Evolutionary conservation across 371 early-diverging fungal genomes (phyloP).

Genomic region (Mucor saturninus): DNA sequence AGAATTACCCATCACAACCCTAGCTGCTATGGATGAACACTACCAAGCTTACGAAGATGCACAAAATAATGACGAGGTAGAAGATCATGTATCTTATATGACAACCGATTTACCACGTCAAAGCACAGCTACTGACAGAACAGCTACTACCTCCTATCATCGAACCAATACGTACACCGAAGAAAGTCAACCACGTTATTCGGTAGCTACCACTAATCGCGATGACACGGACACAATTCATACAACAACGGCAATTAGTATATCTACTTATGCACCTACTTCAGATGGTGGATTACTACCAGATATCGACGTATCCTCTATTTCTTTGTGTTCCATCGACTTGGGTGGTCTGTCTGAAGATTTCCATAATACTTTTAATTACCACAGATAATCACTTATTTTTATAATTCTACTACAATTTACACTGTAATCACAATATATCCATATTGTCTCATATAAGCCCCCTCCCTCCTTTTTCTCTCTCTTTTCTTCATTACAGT

Average conservation of each 20-base stretch:
- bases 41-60: slow-evolving; percentile 1
- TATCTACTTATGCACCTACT: slow-evolving; percentile 6
- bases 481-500: no score
- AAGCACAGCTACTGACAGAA: not conserved
- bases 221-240: not conserved
- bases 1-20: not conserved
- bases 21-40: slow-evolving; percentile 5
- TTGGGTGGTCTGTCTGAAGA: slow-evolving; percentile 6
- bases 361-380: slow-evolving; percentile 1
- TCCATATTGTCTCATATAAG: no score
- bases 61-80: not conserved
- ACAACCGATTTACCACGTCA: not conserved
- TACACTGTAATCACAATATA: no score
- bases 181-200: not conserved
- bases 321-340: slow-evolving; percentile 24
- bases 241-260: not conserved
- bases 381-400: not conserved
- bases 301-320: slow-evolving; percentile 14
- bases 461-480: no score
- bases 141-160: not conserved
- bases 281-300: slow-evolving; percentile 5
- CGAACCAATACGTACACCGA: not conserved
- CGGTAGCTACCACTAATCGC: not conserved
- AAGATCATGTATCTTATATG: not conserved
- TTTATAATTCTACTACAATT: no score